phyloP scores from a whole-genome alignment of 257 asterid species.

The Leonotis leonurus region DNA sequence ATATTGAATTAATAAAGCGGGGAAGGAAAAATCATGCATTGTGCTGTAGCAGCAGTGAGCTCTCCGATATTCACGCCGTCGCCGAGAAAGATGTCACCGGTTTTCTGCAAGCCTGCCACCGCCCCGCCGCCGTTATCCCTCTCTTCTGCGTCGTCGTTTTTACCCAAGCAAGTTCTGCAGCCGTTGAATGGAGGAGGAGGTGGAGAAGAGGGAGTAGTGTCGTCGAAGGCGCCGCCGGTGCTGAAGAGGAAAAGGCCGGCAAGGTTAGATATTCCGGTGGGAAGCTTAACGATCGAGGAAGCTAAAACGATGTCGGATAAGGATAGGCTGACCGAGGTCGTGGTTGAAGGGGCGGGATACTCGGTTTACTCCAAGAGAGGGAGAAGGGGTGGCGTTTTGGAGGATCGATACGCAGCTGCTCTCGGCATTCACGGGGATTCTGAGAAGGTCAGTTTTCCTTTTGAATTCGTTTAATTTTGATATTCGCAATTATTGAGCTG shows the following conservation, averaged over 20 bases:
- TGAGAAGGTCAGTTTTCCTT: slow-evolving; percentile 41
- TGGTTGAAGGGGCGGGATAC: slow-evolving; percentile 52
- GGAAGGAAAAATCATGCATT: slow-evolving; percentile 36
- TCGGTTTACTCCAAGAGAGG: slow-evolving; percentile 70
- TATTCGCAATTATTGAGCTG: background rate
- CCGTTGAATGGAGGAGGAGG: slow-evolving; percentile 10
- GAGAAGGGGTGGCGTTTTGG: slow-evolving; percentile 55
- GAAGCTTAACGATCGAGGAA: slow-evolving; percentile 25
- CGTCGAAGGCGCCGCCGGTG: slow-evolving; percentile 20
- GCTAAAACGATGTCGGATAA: slow-evolving; percentile 15
- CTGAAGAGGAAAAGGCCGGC: slow-evolving; percentile 74
- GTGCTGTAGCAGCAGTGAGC: slow-evolving; percentile 40
- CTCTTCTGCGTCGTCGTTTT: slow-evolving; percentile 28
- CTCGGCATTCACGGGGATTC: slow-evolving; percentile 38
- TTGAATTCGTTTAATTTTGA: background rate
- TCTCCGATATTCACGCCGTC: slow-evolving; percentile 56
- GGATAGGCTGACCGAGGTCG: slow-evolving; percentile 44
- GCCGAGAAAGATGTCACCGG: slow-evolving; percentile 38
- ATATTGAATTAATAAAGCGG: background rate
- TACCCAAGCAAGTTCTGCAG: slow-evolving; percentile 13
- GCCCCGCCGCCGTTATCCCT: slow-evolving; percentile 41
- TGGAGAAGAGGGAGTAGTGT: slow-evolving; percentile 15
- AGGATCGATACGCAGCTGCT: slow-evolving; percentile 62
- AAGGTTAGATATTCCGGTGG: slow-evolving; percentile 45
- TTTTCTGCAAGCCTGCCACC: slow-evolving; percentile 39